These are phyloP conservation scores for Cucumis variabilis DNA, from an alignment of 331 rosid species.

Conservation along the genomic window DNA sequence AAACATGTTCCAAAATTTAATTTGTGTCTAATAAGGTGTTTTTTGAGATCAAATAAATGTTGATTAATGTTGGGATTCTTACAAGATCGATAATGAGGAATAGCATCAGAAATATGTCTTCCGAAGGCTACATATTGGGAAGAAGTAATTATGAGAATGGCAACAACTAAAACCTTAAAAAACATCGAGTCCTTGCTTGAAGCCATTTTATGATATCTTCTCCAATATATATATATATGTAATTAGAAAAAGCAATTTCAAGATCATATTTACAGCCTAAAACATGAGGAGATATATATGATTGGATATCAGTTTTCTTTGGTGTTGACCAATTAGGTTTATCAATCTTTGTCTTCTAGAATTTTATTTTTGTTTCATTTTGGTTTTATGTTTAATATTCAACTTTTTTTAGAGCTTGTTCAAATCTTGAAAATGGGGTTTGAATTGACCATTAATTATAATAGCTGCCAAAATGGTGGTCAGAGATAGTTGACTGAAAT, in stretches of 20 bases:
- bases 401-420: neutral
- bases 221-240: neutral
- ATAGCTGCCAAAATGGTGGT: neutral
- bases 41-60: too few relatives aligned
- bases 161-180: neutral
- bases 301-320: neutral
- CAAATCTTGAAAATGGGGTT: neutral
- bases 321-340: too few relatives aligned
- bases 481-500: neutral
- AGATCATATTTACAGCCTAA: neutral
- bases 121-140: constrained; percentile 6
- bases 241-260: neutral
- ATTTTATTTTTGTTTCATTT: constrained; percentile 5
- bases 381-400: neutral
- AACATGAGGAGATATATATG: neutral
- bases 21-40: too few relatives aligned
- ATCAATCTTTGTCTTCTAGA: neutral
- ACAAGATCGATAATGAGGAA: neutral
- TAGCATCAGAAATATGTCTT: neutral
- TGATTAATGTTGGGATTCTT: neutral
- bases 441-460: neutral
- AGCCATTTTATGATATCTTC: neutral
- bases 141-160: neutral
- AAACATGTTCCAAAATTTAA: neutral
- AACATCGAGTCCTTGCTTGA: neutral